phyloP scores from a whole-genome alignment of 441 rosid genomes.

The Cnidoscolus chayamansa region DNA sequence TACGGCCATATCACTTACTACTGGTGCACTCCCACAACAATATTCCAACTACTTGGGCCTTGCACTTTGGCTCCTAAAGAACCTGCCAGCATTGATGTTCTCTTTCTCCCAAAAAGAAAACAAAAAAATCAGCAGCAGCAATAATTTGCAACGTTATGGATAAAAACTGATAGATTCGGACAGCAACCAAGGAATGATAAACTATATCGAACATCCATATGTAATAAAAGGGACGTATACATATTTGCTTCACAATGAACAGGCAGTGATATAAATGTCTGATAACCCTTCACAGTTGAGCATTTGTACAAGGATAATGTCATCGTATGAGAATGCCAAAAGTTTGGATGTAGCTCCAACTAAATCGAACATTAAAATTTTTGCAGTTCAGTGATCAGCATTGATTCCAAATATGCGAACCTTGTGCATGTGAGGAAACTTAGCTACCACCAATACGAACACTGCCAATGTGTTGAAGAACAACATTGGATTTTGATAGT shows the following conservation, averaged over 20 bases:
- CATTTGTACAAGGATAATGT: slow-evolving; percentile 35
- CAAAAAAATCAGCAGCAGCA: too few species aligned
- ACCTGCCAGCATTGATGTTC: not conserved
- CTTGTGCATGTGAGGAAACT: slow-evolving; percentile 97
- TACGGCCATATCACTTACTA: not conserved
- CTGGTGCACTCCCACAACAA: not conserved
- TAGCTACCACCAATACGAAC: slow-evolving; percentile 81
- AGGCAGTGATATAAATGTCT: not conserved
- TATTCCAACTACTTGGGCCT: slow-evolving; percentile 13
- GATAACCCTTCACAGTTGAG: slow-evolving; percentile 34
- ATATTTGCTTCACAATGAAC: slow-evolving; percentile 17
- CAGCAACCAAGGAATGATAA: not conserved
- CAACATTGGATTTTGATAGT: slow-evolving; percentile 87
- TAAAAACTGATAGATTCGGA: too few species aligned
- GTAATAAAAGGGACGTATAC: slow-evolving; percentile 14
- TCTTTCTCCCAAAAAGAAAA: too few species aligned
- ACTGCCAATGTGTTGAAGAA: slow-evolving; percentile 79
- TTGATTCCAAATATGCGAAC: slow-evolving; percentile 94
- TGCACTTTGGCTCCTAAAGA: not conserved
- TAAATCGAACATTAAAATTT: slow-evolving; percentile 5
- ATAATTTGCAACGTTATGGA: too few species aligned
- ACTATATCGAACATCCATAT: slow-evolving; percentile 1
- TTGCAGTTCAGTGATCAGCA: slow-evolving; percentile 45
- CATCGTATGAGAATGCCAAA: slow-evolving; percentile 27
- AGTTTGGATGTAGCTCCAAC: slow-evolving; percentile 10